Evolutionary conservation across 148 eudicot species (phyloP).

Genomic region (Suaeda aralocaspica): DNA sequence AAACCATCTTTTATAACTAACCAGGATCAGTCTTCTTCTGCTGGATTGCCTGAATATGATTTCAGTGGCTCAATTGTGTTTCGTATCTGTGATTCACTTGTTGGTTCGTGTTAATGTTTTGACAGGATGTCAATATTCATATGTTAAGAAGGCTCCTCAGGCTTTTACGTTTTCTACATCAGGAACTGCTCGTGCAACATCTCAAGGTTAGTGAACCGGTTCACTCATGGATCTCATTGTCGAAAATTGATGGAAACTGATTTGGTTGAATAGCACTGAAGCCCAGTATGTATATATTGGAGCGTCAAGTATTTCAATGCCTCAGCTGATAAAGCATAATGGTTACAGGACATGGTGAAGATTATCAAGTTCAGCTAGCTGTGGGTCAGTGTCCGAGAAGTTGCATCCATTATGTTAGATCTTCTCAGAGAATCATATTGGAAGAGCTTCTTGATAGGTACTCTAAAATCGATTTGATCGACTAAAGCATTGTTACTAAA

Average conservation of each 20-base stretch:
- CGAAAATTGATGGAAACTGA: too few relatives aligned
- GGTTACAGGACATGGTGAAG: conserved; percentile 54
- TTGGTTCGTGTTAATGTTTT: conserved; percentile 11
- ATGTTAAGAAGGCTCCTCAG: conserved; percentile 79
- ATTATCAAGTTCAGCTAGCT: conserved; percentile 72
- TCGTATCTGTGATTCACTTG: conserved; percentile 3
- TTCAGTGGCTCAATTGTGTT: too few relatives aligned
- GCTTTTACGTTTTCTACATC: conserved; percentile 64
- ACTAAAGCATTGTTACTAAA: too few relatives aligned
- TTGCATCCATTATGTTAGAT: conserved; percentile 93
- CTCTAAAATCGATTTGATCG: too few relatives aligned
- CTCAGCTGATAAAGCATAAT: conserved; percentile 2
- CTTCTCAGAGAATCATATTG: conserved; percentile 82
- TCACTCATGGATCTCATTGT: too few relatives aligned
- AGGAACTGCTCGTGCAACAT: conserved; percentile 74
- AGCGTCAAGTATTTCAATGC: background rate
- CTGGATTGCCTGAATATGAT: too few relatives aligned
- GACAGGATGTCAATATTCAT: conserved; percentile 89
- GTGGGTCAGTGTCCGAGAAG: conserved; percentile 89
- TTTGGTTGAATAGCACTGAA: background rate
- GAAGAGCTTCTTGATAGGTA: conserved; percentile 89
- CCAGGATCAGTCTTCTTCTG: too few relatives aligned
- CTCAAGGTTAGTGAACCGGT: conserved; percentile 55
- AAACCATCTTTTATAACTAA: too few relatives aligned
- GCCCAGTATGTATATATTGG: background rate